These are phyloP conservation scores for Globisporangium camurandrum DNA, from an alignment of 352 stramenopile genomes.

Conservation along the genomic window DNA sequence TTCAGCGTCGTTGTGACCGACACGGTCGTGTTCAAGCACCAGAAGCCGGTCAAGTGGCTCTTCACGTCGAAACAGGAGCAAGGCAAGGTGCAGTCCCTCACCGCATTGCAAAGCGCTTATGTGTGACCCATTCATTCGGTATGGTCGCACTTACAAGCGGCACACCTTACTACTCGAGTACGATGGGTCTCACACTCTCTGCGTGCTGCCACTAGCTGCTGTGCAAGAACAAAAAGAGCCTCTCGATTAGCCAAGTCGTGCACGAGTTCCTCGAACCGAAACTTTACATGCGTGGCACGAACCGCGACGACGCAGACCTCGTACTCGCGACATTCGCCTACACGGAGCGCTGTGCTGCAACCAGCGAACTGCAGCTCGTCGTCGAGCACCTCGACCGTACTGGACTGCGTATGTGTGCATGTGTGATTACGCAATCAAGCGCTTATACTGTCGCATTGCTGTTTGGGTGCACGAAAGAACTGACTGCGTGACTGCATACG, in stretches of 20 bases:
- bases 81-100: slow-evolving; percentile 41
- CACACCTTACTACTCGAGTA: not conserved
- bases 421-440: not conserved
- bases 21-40: slow-evolving; percentile 67
- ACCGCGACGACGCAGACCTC: slow-evolving; percentile 19
- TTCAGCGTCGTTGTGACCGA: slow-evolving; percentile 53
- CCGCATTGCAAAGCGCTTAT: too few species aligned
- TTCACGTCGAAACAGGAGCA: slow-evolving; percentile 69
- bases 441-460: too few species aligned
- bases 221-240: slow-evolving; percentile 53
- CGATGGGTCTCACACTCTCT: too few species aligned
- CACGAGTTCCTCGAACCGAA: slow-evolving; percentile 37
- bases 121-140: too few species aligned
- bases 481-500: not conserved
- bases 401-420: slow-evolving; percentile 21
- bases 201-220: slow-evolving; percentile 29
- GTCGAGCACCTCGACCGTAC: slow-evolving; percentile 48
- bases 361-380: slow-evolving; percentile 33
- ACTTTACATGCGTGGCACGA: slow-evolving; percentile 5
- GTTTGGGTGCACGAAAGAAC: too few species aligned
- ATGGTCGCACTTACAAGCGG: not conserved
- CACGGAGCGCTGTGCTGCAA: slow-evolving; percentile 29
- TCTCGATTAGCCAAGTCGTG: slow-evolving; percentile 35
- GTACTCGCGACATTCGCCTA: slow-evolving; percentile 54
- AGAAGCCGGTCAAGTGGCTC: slow-evolving; percentile 61